Conservation (phyloP, 2,329 filamentous ascomycete genomes). For the Anthostomella pinea region DNA sequence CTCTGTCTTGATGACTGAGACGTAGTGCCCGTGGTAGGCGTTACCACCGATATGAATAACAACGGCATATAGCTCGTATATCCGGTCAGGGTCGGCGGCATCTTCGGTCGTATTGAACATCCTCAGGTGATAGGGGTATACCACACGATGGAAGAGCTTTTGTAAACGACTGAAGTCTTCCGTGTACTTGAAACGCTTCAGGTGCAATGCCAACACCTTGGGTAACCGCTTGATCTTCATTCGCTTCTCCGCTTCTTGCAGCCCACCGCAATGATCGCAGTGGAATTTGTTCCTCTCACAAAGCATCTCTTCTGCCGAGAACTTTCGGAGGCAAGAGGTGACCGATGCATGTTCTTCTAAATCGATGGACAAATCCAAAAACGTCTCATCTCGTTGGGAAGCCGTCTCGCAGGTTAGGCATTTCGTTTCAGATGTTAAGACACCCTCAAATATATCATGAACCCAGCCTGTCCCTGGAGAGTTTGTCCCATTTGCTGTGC, state of each 20-base stretch:
- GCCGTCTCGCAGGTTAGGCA: conserved; percentile 95
- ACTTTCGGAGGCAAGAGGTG: conserved; percentile 90
- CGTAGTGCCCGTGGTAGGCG: conserved; percentile 96
- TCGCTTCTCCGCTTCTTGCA: conserved; percentile 96
- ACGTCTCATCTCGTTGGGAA: conserved; percentile 92
- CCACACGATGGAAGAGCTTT: conserved; percentile 94
- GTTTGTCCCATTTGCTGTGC: conserved; percentile 40
- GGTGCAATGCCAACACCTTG: conserved; percentile 83
- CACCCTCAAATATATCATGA: conserved; percentile 93
- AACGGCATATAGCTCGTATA: conserved; percentile 96
- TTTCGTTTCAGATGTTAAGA: conserved; percentile 91
- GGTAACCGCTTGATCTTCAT: conserved; percentile 99
- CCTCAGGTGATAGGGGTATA: conserved; percentile 94
- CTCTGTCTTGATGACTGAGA: conserved; percentile 95
- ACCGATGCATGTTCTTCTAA: conserved; percentile 94
- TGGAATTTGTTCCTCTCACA: conserved; percentile 99
- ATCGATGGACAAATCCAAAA: conserved; percentile 93
- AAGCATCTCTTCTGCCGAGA: conserved; percentile 97
- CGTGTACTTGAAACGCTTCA: conserved; percentile 98
- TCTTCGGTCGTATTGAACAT: conserved; percentile 98
- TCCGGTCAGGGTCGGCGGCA: conserved; percentile 83
- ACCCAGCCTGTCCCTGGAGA: conserved; percentile 80
- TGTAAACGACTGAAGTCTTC: conserved; percentile 91
- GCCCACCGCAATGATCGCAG: conserved; percentile 91
- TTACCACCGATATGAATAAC: conserved; percentile 97